Base-by-base conservation (phyloP, 2,329 filamentous ascomycete species). In the Clathrospora elynae region DNA sequence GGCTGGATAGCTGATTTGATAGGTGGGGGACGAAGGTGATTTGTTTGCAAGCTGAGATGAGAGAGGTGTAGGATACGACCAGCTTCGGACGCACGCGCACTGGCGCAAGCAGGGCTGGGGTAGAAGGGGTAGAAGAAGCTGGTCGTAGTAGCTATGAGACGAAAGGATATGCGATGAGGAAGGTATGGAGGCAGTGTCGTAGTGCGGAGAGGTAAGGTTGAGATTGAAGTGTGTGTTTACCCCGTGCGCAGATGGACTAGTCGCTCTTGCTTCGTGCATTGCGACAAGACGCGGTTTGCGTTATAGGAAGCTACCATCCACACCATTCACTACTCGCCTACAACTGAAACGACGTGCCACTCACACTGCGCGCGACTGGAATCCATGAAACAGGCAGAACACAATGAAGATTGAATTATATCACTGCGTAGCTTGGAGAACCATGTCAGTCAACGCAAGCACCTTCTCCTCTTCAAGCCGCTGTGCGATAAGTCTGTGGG, bases 391-490 rank as follows among this genome's bases (percentile, higher is more conserved):
- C n/a, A n/a, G n/a, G n/a, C n/a, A n/a, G n/a, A n/a, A n/a, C n/a
- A n/a, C n/a, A n/a, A n/a, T n/a, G n/a, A n/a, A n/a, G n/a, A n/a
- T n/a, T n/a, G n/a, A n/a, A n/a, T n/a, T n/a, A n/a, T n/a, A n/a
- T n/a, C n/a, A n/a, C n/a, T 36, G 30, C 18, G 64, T 47, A 6
- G 66, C 68, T 26, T 71, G 32, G 1, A 71, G 45, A 10, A 74
- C 60, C 1, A 51, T 57, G 16, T 49, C 58, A 4, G 70, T 71
- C 68, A 73, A 73, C 10, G 55, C 62, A 20, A 74, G 55, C 1
- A 72, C 69, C 46, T 73, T 74, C 35, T 74, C 72, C 38, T 74
- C 72, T 40, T 74, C 69, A 2, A 74, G 57, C 25, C 70, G 61
- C 32, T 64, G 58, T 5, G 69, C 71, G 19, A 74, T 57, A 4